These are phyloP conservation scores for Quercus glauca DNA, from an alignment of 306 rosid species.

Conservation along the genomic window DNA sequence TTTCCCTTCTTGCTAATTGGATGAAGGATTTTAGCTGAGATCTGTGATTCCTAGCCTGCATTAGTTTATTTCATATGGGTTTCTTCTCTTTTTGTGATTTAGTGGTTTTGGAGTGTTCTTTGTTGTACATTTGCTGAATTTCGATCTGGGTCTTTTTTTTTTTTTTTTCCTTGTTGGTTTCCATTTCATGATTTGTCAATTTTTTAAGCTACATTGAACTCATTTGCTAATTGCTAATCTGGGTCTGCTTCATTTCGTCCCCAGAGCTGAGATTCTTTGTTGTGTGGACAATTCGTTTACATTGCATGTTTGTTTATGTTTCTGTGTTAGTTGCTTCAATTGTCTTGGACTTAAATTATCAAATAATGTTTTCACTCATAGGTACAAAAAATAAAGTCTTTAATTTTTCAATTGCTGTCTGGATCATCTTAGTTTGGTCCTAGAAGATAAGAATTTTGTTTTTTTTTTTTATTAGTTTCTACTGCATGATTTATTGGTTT, in stretches of 20 bases:
- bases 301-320: neutral
- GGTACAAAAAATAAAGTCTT: no score
- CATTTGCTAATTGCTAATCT: conserved; percentile 9
- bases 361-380: neutral
- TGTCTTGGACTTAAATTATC: neutral
- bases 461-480: neutral
- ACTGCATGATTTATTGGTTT: neutral
- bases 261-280: neutral
- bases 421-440: neutral
- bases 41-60: no score
- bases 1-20: no score
- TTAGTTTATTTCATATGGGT: conserved; percentile 3
- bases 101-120: conserved; percentile 5
- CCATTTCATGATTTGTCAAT: neutral
- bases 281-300: neutral
- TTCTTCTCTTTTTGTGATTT: conserved; percentile 7
- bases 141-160: neutral
- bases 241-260: conserved; percentile 7
- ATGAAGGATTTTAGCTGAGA: no score
- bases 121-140: neutral
- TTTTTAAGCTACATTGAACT: neutral
- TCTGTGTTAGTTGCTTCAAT: neutral
- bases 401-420: neutral
- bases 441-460: neutral
- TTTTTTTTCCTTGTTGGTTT: neutral